A percentile compares a stretch with the other conserved stretches of the same genome.
Conservation (phyloP, 192 early-diverging fungal species). For the Allomyces javanicus region DNA sequence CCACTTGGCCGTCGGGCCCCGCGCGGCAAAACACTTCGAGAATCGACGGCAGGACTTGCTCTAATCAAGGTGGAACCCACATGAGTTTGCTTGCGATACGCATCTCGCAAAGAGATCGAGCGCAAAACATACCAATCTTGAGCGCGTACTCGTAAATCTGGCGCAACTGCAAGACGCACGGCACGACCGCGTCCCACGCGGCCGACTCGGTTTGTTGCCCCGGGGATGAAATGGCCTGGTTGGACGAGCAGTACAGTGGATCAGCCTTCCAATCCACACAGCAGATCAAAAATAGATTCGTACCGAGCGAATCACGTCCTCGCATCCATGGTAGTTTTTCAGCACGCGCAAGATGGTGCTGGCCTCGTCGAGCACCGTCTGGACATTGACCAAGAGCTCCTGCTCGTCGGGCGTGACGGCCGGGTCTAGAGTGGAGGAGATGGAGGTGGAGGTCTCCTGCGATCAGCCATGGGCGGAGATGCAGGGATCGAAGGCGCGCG, state of each 20-base stretch:
- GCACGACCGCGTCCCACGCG: slow-evolving; percentile 69
- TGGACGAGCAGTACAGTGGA: too few relatives aligned
- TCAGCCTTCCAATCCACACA: not conserved
- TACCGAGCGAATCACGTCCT: not conserved
- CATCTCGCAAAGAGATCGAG: not conserved
- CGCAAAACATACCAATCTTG: slow-evolving; percentile 37
- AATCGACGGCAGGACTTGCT: slow-evolving; percentile 37
- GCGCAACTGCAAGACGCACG: slow-evolving; percentile 55
- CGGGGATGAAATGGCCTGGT: slow-evolving; percentile 64
- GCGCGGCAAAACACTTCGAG: slow-evolving; percentile 45
- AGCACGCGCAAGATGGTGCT: not conserved
- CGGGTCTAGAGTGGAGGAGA: too few relatives aligned
- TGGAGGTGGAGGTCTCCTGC: too few relatives aligned
- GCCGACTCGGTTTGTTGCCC: slow-evolving; percentile 65
- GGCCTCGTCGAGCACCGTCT: not conserved
- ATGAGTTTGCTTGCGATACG: not conserved
- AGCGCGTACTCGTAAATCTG: slow-evolving; percentile 64
- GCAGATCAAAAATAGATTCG: not conserved
- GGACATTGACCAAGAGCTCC: not conserved
- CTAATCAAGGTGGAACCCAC: slow-evolving; percentile 15
- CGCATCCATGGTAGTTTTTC: not conserved
- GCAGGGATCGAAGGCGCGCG: not conserved
- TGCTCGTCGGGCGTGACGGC: too few relatives aligned
- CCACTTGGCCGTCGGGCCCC: slow-evolving; percentile 20
- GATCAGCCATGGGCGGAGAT: too few relatives aligned